phyloP scores from a whole-genome alignment of 345 rosid species.

The Clausena lansium region DNA sequence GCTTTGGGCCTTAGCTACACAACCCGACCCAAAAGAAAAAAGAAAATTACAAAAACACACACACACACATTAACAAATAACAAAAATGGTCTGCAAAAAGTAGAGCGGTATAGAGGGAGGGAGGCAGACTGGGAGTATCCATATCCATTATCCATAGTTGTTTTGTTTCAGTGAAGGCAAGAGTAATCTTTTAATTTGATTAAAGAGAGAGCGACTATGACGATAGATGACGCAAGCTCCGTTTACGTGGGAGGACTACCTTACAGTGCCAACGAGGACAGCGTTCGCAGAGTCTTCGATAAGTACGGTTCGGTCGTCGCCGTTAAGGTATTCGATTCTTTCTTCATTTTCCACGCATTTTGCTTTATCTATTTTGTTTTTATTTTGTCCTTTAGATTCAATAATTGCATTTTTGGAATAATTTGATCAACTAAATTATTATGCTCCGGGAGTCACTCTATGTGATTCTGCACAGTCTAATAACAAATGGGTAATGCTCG shows the following conservation, averaged over 20 bases:
- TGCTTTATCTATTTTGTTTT: background rate
- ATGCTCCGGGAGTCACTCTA: background rate
- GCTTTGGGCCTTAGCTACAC: too few species aligned
- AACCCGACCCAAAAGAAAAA: too few species aligned
- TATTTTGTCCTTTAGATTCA: background rate
- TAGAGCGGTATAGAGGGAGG: background rate
- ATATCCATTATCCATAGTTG: too few species aligned
- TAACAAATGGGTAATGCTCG: background rate
- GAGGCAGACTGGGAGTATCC: background rate
- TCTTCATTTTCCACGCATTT: background rate
- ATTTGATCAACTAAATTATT: background rate
- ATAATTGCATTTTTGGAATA: background rate
- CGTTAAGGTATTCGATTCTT: conserved; percentile 51
- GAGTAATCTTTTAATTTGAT: background rate
- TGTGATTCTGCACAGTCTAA: background rate
- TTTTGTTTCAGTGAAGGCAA: background rate
- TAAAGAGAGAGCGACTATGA: conserved; percentile 36
- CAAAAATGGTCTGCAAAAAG: too few species aligned
- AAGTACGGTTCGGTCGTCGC: conserved; percentile 63
- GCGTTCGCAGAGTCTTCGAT: conserved; percentile 61
- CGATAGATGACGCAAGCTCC: conserved; percentile 77
- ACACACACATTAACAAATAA: too few species aligned
- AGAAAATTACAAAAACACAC: too few species aligned
- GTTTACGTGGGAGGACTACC: conserved; percentile 94
- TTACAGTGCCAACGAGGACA: conserved; percentile 61